phyloP scores from a whole-genome alignment of 257 asterid genomes.

The Eucommia ulmoides region DNA sequence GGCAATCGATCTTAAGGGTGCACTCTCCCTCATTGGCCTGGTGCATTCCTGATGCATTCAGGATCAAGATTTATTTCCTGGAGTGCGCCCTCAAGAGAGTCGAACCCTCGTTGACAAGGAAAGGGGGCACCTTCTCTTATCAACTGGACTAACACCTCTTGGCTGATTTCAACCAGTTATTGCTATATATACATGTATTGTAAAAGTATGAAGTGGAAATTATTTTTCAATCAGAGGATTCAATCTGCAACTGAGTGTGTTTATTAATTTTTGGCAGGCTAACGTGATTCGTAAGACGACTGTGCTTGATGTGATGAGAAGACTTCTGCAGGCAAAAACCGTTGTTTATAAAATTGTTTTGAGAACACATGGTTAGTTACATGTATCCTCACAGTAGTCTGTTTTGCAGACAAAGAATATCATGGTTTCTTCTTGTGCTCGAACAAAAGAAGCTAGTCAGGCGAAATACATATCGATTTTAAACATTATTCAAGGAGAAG shows the following conservation, averaged over 20 bases:
- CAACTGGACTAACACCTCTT: too few relatives aligned
- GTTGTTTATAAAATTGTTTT: conserved; percentile 7
- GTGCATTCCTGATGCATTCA: too few relatives aligned
- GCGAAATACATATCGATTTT: conserved; percentile 91
- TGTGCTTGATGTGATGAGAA: conserved; percentile 97
- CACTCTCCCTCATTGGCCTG: too few relatives aligned
- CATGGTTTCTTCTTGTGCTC: conserved; percentile 94
- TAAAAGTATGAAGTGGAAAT: too few relatives aligned
- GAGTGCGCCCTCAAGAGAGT: too few relatives aligned
- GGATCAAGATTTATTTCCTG: too few relatives aligned
- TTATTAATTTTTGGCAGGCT: conserved; percentile 48
- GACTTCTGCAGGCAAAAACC: conserved; percentile 88
- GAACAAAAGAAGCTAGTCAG: conserved; percentile 96
- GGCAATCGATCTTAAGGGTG: too few relatives aligned
- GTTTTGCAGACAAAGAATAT: conserved; percentile 79
- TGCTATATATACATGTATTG: too few relatives aligned
- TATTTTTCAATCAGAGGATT: conserved; percentile 2
- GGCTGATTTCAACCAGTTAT: too few relatives aligned
- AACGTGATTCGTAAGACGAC: conserved; percentile 94
- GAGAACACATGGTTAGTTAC: conserved; percentile 3
- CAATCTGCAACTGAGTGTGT: conserved; percentile 9
- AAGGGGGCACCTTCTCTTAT: too few relatives aligned
- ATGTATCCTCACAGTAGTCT: conserved; percentile 16
- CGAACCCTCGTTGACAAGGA: too few relatives aligned
- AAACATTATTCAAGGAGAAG: conserved; percentile 98